phyloP scores from a whole-genome alignment of 352 stramenopile species.

The Lagenidium giganteum region DNA sequence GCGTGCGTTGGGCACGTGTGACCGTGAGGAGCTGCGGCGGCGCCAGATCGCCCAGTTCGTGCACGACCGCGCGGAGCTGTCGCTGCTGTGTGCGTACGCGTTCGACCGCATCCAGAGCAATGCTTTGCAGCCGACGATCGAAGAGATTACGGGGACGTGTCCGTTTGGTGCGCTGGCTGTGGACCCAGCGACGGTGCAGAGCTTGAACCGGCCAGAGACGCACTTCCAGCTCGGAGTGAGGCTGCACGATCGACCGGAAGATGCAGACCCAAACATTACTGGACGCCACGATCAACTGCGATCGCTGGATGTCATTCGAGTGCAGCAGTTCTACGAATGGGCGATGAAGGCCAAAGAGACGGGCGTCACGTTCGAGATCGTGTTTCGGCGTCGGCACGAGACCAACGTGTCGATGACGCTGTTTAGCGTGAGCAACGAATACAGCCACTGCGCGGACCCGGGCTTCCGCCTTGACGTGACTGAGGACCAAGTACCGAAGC shows the following conservation, averaged over 20 bases:
- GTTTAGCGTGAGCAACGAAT: conserved; percentile 65
- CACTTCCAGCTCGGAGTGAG: too few relatives aligned
- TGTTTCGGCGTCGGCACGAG: conserved; percentile 31
- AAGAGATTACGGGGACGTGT: conserved; percentile 24
- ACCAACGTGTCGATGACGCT: conserved; percentile 57
- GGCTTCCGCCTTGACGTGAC: conserved; percentile 70
- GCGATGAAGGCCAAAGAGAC: conserved; percentile 8
- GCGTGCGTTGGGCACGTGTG: too few relatives aligned
- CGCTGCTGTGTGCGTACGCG: conserved; percentile 31
- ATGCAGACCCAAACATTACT: conserved; percentile 21
- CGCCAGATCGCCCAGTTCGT: conserved; percentile 18
- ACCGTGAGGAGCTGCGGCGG: conserved; percentile 4
- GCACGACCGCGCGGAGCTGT: conserved; percentile 1
- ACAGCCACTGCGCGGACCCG: conserved; percentile 47
- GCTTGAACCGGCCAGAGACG: conserved; percentile 38
- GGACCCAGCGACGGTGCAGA: conserved; percentile 37
- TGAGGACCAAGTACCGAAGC: conserved; percentile 34
- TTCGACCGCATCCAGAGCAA: conserved; percentile 21
- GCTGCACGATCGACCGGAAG: too few relatives aligned
- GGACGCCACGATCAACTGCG: conserved; percentile 39
- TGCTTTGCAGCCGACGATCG: conserved; percentile 14
- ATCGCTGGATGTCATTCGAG: conserved; percentile 37
- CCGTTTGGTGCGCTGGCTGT: conserved; percentile 58
- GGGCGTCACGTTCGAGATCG: conserved; percentile 66
- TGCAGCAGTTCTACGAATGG: conserved; percentile 38